A percentile compares a stretch with the other conserved stretches of the same genome.
Conservation (phyloP, 192 early-diverging fungal genomes). For the Coemansia sp. region DNA sequence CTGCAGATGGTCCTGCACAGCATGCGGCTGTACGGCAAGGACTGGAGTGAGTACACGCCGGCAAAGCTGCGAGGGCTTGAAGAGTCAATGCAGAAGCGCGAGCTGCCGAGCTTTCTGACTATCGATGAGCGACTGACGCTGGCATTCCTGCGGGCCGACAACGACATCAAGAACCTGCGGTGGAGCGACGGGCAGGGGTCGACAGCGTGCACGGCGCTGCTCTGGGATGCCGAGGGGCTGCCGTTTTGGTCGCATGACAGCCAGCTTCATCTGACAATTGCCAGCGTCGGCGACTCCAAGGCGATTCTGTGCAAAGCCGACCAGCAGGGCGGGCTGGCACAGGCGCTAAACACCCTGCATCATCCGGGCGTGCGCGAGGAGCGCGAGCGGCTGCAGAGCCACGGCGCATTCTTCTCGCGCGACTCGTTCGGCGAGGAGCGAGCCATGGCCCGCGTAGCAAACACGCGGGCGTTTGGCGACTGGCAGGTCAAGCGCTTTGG, state of each 20-base stretch:
- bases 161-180: slow-evolving; percentile 42
- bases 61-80: slow-evolving; percentile 24
- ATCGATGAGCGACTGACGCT: slow-evolving; percentile 65
- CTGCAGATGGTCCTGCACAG: slow-evolving; percentile 13
- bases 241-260: slow-evolving; percentile 66
- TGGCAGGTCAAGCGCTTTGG: slow-evolving; percentile 66
- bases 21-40: slow-evolving; percentile 41
- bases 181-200: slow-evolving; percentile 60
- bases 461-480: slow-evolving; percentile 68
- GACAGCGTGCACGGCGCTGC: slow-evolving; percentile 61
- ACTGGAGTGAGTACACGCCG: slow-evolving; percentile 43
- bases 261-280: slow-evolving; percentile 57
- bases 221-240: slow-evolving; percentile 58
- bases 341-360: slow-evolving; percentile 61
- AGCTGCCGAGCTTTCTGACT: slow-evolving; percentile 51
- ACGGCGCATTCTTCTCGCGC: slow-evolving; percentile 67
- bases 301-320: slow-evolving; percentile 54
- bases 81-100: slow-evolving; percentile 20
- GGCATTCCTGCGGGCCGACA: slow-evolving; percentile 61
- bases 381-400: slow-evolving; percentile 60
- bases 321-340: slow-evolving; percentile 53
- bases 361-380: slow-evolving; percentile 61
- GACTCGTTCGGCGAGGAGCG: slow-evolving; percentile 75
- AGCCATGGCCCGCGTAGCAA: slow-evolving; percentile 62
- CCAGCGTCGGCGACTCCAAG: slow-evolving; percentile 68